Conservation (phyloP, 2,329 filamentous ascomycete genomes). For the Colletotrichum tabaci region DNA sequence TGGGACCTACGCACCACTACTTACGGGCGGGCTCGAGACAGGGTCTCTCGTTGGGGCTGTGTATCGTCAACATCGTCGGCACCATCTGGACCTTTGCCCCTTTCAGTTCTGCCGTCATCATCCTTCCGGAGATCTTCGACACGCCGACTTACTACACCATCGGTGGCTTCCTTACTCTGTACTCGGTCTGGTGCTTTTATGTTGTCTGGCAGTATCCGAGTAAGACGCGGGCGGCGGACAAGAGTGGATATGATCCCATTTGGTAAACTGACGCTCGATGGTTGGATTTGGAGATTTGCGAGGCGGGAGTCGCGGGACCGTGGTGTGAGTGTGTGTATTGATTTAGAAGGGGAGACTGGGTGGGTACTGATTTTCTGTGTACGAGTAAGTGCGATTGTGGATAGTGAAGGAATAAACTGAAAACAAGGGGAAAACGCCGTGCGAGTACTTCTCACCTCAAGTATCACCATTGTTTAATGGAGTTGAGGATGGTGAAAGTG, state of each 20-base stretch:
- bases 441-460: no score
- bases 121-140: conserved; percentile 7
- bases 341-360: no score
- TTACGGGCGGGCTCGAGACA: conserved; percentile 27
- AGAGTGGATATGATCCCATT: conserved; percentile 10
- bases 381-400: no score
- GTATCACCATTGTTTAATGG: no score
- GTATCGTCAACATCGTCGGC: conserved; percentile 23
- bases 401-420: no score
- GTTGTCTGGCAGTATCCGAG: conserved; percentile 22
- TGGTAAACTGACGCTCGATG: conserved; percentile 2
- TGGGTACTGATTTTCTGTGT: no score
- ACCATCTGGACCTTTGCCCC: conserved; percentile 29
- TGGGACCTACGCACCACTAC: conserved; percentile 36
- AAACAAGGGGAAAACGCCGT: no score
- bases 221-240: conserved; percentile 12
- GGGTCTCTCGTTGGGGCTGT: conserved; percentile 37
- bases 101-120: conserved; percentile 5
- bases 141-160: conserved; percentile 12
- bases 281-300: background rate
- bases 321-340: no score
- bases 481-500: background rate
- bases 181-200: conserved; percentile 18
- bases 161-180: conserved; percentile 1
- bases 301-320: no score